Evolutionary conservation across 108 stramenopile genomes (phyloP).

Genomic region (Cyclostephanos tholiformis): DNA sequence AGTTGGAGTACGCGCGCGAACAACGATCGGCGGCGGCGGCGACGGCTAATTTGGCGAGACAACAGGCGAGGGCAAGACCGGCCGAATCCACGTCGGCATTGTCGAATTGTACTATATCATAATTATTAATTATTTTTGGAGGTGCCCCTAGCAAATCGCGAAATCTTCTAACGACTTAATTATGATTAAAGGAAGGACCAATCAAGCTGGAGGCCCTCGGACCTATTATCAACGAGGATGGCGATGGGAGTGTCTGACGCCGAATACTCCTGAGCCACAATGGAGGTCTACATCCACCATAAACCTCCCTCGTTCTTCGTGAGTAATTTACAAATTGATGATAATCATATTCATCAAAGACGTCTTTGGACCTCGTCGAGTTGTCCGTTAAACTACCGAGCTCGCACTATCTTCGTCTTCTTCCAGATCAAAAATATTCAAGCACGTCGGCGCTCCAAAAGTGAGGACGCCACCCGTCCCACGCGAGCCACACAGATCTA

Average conservation of each 20-base stretch:
- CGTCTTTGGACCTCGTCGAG: background rate
- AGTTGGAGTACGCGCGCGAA: background rate
- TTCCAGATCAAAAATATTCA: constrained; percentile 75
- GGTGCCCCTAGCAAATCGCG: too few relatives aligned
- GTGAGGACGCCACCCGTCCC: constrained; percentile 64
- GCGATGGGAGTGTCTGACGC: too few relatives aligned
- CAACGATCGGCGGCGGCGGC: constrained; percentile 7
- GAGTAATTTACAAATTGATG: too few relatives aligned
- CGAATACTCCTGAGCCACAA: too few relatives aligned
- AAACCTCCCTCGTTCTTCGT: too few relatives aligned
- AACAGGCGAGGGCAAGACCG: constrained; percentile 3
- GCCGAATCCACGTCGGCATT: background rate
- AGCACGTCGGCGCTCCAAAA: constrained; percentile 23
- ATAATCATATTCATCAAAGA: too few relatives aligned
- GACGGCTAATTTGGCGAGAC: background rate
- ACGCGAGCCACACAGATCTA: constrained; percentile 63
- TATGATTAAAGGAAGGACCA: too few relatives aligned
- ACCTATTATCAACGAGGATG: too few relatives aligned
- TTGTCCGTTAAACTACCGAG: background rate
- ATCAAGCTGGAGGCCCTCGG: too few relatives aligned
- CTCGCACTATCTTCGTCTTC: constrained; percentile 63
- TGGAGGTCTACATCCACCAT: too few relatives aligned
- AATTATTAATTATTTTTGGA: background rate
- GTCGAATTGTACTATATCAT: constrained; percentile 24
- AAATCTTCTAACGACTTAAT: too few relatives aligned